Evolutionary conservation across 129 eudicot species (phyloP).

Genomic region (Flaveria linearis): DNA sequence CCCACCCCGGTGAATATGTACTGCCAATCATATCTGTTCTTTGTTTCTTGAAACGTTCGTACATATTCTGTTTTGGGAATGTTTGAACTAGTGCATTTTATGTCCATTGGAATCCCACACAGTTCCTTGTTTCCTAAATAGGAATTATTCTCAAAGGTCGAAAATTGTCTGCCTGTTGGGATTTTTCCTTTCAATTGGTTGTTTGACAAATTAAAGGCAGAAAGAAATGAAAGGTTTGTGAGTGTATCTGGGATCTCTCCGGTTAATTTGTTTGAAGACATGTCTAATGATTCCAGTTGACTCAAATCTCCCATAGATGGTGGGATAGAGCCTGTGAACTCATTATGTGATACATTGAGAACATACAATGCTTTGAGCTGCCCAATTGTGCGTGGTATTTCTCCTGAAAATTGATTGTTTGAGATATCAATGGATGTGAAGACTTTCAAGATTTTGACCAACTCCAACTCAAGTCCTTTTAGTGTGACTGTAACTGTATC

Average conservation of each 20-base stretch:
- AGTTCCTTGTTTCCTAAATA: conserved; percentile 53
- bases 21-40: conserved; percentile 45
- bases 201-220: conserved; percentile 50
- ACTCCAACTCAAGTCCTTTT: conserved; percentile 54
- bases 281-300: conserved; percentile 63
- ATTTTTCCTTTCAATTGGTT: conserved; percentile 54
- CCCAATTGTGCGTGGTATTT: conserved; percentile 53
- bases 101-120: conserved; percentile 52
- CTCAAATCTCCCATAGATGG: conserved; percentile 50
- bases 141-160: conserved; percentile 42
- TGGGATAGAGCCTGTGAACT: conserved; percentile 59
- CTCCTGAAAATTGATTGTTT: conserved; percentile 48
- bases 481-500: conserved; percentile 50
- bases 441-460: conserved; percentile 51
- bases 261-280: conserved; percentile 52
- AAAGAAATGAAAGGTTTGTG: conserved; percentile 41
- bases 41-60: background rate
- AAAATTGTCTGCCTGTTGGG: conserved; percentile 47
- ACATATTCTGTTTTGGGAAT: conserved; percentile 12
- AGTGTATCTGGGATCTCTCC: conserved; percentile 58
- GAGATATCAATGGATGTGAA: conserved; percentile 73
- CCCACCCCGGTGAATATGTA: conserved; percentile 68
- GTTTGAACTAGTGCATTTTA: conserved; percentile 2
- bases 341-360: conserved; percentile 60
- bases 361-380: conserved; percentile 41